Base-by-base conservation (phyloP, 78 protist genomes). In the Isochrysis galbana region DNA sequence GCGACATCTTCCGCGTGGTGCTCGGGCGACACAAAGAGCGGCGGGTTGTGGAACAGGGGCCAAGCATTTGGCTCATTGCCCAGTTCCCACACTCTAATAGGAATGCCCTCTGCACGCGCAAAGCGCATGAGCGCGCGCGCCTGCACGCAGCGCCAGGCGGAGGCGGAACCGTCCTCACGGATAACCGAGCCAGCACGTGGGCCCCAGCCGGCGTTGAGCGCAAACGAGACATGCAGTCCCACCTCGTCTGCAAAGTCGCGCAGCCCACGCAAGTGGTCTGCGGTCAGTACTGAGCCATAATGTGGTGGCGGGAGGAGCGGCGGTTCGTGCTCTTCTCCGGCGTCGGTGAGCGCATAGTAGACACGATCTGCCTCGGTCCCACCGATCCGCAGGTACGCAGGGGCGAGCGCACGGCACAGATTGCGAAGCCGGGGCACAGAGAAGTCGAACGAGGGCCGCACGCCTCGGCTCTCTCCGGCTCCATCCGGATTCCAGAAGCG, bases 51-150 rank as follows among this genome's bases (percentile, higher is more conserved):
- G 29, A 77, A 77, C 47, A 39, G 46, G 48, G 84, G 84, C 84
- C 84, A 77, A 3, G 84, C 84, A 26, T 77, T 77, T 5, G 84
- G 84, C 46, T 77, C 84, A 46, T 77, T 77, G 84, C 84, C 84
- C 29, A 77, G 46, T 46, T 77, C 46, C 29, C 2, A 39, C 32
- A 77, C 84, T 0, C 47, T 10, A 29, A 77, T 2, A 41, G 84
- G 84, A 41, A 34, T 34, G 80, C 39, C 1, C 45, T 70, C 47
- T 1, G 17, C n/a, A 17, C 32, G 17, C 14, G 23, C 46, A 32
- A 22, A 77, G 17, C 84, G 84, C 47, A 77, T 36, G 14, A 77
- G 84, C 0, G 45, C 41, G 80, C 34, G 39, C 29, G 42, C 22
- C 80, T 34, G 36, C 19, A 14, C 80, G 39, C 39, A 2, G 17